Conservation (phyloP, 202 grass and related monocot genomes). For the Schoenoplectus triqueter region DNA sequence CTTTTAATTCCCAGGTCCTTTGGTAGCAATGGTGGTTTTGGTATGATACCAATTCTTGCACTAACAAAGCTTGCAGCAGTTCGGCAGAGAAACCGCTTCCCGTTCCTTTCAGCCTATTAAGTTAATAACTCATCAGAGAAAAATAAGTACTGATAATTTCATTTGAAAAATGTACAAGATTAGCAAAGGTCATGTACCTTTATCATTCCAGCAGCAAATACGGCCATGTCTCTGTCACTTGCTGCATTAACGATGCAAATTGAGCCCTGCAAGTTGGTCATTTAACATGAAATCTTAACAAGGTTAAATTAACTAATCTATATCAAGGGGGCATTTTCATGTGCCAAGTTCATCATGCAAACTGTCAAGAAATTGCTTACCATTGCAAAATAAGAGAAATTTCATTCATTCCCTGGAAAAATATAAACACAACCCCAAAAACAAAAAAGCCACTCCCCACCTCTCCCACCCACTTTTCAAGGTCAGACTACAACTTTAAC, state of each 20-base stretch:
- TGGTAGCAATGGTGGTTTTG: conserved; percentile 69
- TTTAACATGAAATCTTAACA: conserved; percentile 37
- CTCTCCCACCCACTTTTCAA: not conserved
- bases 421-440: not conserved
- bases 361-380: not conserved
- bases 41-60: conserved; percentile 86
- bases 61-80: conserved; percentile 98
- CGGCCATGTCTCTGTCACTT: conserved; percentile 85
- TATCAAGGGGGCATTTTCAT: not conserved
- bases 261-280: conserved; percentile 66
- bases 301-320: not conserved
- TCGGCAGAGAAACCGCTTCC: conserved; percentile 82
- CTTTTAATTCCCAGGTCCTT: conserved; percentile 76
- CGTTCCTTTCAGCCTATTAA: conserved; percentile 83
- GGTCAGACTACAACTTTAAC: not conserved
- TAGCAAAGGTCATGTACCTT: conserved; percentile 53
- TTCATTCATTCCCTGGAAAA: not conserved
- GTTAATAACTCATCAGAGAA: conserved; percentile 36
- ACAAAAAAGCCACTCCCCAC: not conserved
- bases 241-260: conserved; percentile 88
- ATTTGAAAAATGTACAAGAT: not conserved
- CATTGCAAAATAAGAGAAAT: conserved; percentile 12
- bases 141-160: not conserved
- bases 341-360: not conserved
- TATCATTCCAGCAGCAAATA: conserved; percentile 97